phyloP scores from a whole-genome alignment of 441 rosid species.

The Omphalea diandra region DNA sequence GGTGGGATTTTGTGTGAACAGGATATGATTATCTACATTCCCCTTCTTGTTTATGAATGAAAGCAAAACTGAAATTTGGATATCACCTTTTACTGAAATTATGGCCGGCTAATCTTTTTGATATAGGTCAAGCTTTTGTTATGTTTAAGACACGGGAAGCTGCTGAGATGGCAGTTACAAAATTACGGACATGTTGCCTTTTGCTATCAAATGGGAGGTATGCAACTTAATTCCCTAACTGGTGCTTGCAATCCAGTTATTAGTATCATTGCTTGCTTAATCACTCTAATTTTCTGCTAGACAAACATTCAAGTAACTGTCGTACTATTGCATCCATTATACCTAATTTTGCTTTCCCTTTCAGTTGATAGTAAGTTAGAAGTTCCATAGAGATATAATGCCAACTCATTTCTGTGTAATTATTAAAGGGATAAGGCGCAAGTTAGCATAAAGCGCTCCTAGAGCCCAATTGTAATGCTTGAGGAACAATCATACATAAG shows the following conservation, averaged over 20 bases:
- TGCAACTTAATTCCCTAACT: conserved; percentile 11
- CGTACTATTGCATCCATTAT: neutral
- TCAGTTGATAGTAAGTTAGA: neutral
- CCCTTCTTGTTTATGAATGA: neutral
- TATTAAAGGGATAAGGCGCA: neutral
- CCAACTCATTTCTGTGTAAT: neutral
- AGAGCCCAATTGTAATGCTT: neutral
- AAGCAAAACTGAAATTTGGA: neutral
- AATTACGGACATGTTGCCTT: conserved; percentile 64
- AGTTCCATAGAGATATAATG: neutral
- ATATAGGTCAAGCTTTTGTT: conserved; percentile 72
- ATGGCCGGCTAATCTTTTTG: conserved; percentile 22
- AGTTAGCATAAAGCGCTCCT: neutral
- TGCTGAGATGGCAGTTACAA: conserved; percentile 49
- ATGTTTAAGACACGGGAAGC: conserved; percentile 62
- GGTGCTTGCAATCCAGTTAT: neutral
- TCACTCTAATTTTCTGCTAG: neutral
- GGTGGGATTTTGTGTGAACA: neutral
- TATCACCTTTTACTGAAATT: neutral
- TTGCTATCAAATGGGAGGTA: conserved; percentile 83
- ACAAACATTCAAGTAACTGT: neutral
- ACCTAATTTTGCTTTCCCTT: neutral
- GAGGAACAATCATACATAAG: neutral
- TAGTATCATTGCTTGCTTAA: neutral
- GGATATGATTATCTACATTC: neutral